These are phyloP conservation scores for Pichia pseudocactophila DNA, from an alignment of 805 yeast species.

Conservation along the genomic window DNA sequence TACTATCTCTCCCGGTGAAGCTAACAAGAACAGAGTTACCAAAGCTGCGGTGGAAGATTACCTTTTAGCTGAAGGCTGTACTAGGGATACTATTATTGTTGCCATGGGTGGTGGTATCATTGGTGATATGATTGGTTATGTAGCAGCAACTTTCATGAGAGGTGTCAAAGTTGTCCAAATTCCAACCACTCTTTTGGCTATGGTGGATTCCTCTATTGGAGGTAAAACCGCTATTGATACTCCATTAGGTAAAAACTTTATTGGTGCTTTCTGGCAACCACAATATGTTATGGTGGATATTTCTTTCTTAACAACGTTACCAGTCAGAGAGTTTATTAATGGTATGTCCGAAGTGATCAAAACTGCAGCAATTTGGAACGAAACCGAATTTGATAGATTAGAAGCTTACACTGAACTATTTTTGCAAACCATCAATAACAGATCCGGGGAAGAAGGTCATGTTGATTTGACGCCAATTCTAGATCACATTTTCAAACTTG, in stretches of 20 bases:
- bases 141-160: slow-evolving; percentile 99
- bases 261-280: slow-evolving; percentile 98
- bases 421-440: slow-evolving; percentile 50
- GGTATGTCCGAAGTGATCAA: slow-evolving; percentile 98
- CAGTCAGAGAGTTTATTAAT: slow-evolving; percentile 88
- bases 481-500: slow-evolving; percentile 70
- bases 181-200: slow-evolving; percentile 87
- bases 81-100: slow-evolving; percentile 87
- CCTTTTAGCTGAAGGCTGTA: slow-evolving; percentile 73
- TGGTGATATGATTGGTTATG: slow-evolving; percentile 98
- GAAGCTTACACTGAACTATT: slow-evolving; percentile 69
- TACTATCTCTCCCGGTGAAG: slow-evolving; percentile 86
- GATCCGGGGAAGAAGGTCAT: slow-evolving; percentile 29
- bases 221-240: slow-evolving; percentile 98
- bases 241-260: slow-evolving; percentile 87
- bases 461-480: slow-evolving; percentile 63
- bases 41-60: slow-evolving; percentile 92
- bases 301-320: slow-evolving; percentile 77
- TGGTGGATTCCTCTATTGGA: slow-evolving; percentile 98
- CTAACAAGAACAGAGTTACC: slow-evolving; percentile 77
- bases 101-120: slow-evolving; percentile 98
- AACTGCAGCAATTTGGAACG: slow-evolving; percentile 98
- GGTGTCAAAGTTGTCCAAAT: slow-evolving; percentile 91
- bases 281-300: slow-evolving; percentile 80
- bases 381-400: slow-evolving; percentile 72